These are phyloP conservation scores for Oldenlandia corymbosa DNA, from an alignment of 257 asterid species.

Conservation along the genomic window DNA sequence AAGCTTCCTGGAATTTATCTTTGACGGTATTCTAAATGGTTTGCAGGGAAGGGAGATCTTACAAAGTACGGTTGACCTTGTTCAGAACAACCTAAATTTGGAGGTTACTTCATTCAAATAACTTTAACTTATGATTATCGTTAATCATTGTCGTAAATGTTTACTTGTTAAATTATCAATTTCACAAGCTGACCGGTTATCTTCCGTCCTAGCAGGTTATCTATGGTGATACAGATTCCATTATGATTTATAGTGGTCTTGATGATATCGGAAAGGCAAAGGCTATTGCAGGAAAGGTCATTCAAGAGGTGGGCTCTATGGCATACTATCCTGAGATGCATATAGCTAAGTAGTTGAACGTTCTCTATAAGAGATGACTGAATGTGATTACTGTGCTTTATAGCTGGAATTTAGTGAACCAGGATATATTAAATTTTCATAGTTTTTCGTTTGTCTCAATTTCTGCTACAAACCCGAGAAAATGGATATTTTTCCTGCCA, in stretches of 20 bases:
- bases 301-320: conserved; percentile 64
- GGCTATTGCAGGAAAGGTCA: conserved; percentile 75
- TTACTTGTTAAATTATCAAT: conserved; percentile 15
- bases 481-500: neutral
- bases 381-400: neutral
- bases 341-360: neutral
- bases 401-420: neutral
- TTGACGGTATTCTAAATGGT: conserved; percentile 24
- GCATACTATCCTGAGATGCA: neutral
- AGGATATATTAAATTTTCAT: neutral
- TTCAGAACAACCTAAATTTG: conserved; percentile 65
- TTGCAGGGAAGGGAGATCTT: conserved; percentile 91
- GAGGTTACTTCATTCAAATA: conserved; percentile 49
- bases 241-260: conserved; percentile 90
- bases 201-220: conserved; percentile 57
- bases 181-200: conserved; percentile 19
- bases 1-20: conserved; percentile 13
- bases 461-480: neutral
- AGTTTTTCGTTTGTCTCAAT: neutral
- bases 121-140: conserved; percentile 2
- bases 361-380: neutral
- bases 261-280: conserved; percentile 88
- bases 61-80: conserved; percentile 94
- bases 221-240: conserved; percentile 98
- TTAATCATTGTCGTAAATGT: neutral